phyloP scores from a whole-genome alignment of 176 grass and related monocot species.

The Bolboschoenus planiculmis region DNA sequence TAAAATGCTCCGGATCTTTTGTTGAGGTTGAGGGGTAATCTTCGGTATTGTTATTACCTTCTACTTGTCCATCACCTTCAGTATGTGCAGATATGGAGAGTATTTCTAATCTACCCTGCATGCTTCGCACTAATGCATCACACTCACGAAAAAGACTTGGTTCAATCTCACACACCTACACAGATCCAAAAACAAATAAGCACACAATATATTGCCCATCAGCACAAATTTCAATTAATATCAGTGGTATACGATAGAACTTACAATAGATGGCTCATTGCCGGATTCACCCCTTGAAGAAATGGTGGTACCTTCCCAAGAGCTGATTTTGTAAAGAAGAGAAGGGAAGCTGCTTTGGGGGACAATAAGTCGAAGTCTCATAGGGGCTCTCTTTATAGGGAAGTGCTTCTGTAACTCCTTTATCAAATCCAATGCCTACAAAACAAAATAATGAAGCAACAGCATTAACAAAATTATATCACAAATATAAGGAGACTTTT shows the following conservation, averaged over 20 bases:
- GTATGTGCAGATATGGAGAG: constrained; percentile 46
- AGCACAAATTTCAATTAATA: not conserved
- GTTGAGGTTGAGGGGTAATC: constrained; percentile 30
- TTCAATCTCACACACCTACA: constrained; percentile 81
- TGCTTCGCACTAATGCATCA: constrained; percentile 55
- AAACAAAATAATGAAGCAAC: constrained; percentile 11
- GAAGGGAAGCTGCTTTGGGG: constrained; percentile 48
- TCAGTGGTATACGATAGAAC: constrained; percentile 6
- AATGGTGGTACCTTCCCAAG: constrained; percentile 55
- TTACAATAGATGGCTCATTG: constrained; percentile 54
- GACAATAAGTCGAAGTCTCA: constrained; percentile 61
- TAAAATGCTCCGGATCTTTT: constrained; percentile 25
- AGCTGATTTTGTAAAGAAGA: constrained; percentile 56
- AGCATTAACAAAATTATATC: not conserved
- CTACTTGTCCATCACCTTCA: constrained; percentile 51
- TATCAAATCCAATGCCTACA: constrained; percentile 72
- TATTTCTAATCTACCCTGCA: constrained; percentile 75
- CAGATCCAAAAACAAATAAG: not conserved
- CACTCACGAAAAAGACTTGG: constrained; percentile 69
- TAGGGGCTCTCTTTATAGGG: constrained; percentile 70
- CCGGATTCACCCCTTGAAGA: constrained; percentile 62
- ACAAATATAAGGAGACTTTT: not conserved
- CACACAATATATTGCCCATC: not conserved
- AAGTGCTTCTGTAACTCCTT: constrained; percentile 72
- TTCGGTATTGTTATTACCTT: constrained; percentile 34